phyloP scores from a whole-genome alignment of 202 grass and related monocot genomes.

The Alloteropsis angusta region DNA sequence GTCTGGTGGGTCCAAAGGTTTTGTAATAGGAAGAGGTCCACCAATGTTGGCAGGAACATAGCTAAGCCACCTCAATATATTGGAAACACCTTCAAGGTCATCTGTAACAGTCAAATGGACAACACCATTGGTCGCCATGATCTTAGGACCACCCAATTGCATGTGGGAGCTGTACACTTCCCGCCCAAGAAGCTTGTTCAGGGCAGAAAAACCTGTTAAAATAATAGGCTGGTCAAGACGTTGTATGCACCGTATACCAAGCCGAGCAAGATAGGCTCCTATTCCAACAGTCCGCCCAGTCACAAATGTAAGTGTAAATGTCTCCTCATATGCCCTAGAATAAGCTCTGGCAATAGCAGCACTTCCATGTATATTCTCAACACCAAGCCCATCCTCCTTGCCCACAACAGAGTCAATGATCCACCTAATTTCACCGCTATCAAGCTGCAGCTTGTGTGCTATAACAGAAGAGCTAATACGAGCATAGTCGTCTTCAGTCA shows the following conservation, averaged over 20 bases:
- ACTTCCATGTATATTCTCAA: conserved; percentile 79
- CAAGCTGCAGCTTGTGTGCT: conserved; percentile 52
- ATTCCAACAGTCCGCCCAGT: conserved; percentile 65
- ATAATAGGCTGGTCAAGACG: conserved; percentile 73
- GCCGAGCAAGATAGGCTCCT: conserved; percentile 72
- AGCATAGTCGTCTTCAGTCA: conserved; percentile 53
- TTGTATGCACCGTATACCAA: conserved; percentile 84
- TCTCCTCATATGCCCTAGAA: conserved; percentile 72
- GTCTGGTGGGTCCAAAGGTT: conserved; percentile 52
- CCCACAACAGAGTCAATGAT: conserved; percentile 66
- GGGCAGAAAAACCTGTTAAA: conserved; percentile 56
- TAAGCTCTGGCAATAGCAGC: conserved; percentile 72
- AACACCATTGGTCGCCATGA: conserved; percentile 80
- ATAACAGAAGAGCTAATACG: conserved; percentile 55
- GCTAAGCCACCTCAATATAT: conserved; percentile 73
- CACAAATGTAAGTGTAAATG: conserved; percentile 76
- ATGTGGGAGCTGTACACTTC: conserved; percentile 86
- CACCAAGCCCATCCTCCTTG: conserved; percentile 73
- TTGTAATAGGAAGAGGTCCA: conserved; percentile 65
- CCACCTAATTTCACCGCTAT: conserved; percentile 62
- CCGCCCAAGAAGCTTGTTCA: conserved; percentile 81
- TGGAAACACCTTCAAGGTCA: conserved; percentile 69
- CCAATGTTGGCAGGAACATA: conserved; percentile 74
- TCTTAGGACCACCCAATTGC: conserved; percentile 83
- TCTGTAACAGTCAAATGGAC: conserved; percentile 69